Evolutionary conservation across 345 rosid genomes (phyloP), one percentile per base, ranked within the genome.

Genomic region (Microthlaspi erraticum): DNA sequence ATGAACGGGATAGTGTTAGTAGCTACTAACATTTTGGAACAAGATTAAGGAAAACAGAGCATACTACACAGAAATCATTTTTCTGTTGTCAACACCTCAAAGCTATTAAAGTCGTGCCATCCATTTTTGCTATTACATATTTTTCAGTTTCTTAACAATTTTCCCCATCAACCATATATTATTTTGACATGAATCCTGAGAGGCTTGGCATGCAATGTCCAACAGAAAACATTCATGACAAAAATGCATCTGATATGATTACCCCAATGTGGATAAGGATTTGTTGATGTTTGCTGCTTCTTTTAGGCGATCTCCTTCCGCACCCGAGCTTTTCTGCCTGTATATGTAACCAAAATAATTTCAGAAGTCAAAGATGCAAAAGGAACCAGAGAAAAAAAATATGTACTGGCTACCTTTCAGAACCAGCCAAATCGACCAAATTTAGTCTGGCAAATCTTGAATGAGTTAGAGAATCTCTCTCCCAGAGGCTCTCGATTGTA

Each of bases 291-390:
- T 91, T 81, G 92, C 98, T 73, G 97, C 97, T 86, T 93, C 98
- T 82, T 87, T 93, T 78, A 93, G 78, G 66, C 98, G 98, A 70
- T 87, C 97, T 17, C 98, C 97, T 84, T 90, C 98, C 7, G 98
- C 98, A 33, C 96, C 97, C 14, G 98, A 87, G 83, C 91, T 88
- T 82, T 93, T 93, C 83, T 93, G 98, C 85, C 98, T 90, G 78
- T 31, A 76, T 29, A 66, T 66, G 53, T 64, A 50, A 78, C 57
- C 75, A 68, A 42, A 66, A 10, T 23, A 31, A 49, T 49, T 37
- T 56, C 6, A 45, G 64, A 31, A 64, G 72, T 65, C 42, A 53
- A 37, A 63, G 69, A 43, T 29, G 67, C 51, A 69, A 60, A 41
- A 31, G 50, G 20, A 44, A 42, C 39, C 8, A 8, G 31, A 46